Percentiles rank a stretch among this genome's conserved stretches.
phyloP scores from a whole-genome alignment of 805 yeast genomes.

The Saccharomyces kudriavzevii region DNA sequence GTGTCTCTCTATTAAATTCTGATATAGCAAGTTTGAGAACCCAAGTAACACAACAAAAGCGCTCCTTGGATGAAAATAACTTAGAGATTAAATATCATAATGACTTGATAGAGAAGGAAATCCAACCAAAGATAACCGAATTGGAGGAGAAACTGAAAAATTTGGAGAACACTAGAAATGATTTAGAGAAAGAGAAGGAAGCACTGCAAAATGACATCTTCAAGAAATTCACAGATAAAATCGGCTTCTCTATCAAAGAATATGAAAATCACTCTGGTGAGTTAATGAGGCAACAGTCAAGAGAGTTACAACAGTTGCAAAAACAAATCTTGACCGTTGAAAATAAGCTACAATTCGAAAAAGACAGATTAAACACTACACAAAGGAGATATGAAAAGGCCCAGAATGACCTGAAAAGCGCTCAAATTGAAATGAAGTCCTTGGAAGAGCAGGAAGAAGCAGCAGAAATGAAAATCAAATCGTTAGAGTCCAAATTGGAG shows the following conservation, averaged over 20 bases:
- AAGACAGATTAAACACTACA: slow-evolving; percentile 49
- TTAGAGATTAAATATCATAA: slow-evolving; percentile 47
- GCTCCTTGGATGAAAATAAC: slow-evolving; percentile 38
- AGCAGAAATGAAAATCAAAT: slow-evolving; percentile 30
- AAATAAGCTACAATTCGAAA: slow-evolving; percentile 58
- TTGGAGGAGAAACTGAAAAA: slow-evolving; percentile 19
- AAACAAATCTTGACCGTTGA: slow-evolving; percentile 54
- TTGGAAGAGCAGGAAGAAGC: slow-evolving; percentile 30
- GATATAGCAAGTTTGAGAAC: slow-evolving; percentile 39
- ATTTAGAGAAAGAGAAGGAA: slow-evolving; percentile 25
- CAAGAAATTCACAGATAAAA: slow-evolving; percentile 43
- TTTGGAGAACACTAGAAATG: slow-evolving; percentile 20
- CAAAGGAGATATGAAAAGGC: slow-evolving; percentile 38
- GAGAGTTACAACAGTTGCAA: slow-evolving; percentile 52
- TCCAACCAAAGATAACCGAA: slow-evolving; percentile 18
- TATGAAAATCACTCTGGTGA: slow-evolving; percentile 66
- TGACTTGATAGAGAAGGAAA: slow-evolving; percentile 25
- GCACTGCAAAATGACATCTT: slow-evolving; percentile 41
- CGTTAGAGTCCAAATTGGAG: slow-evolving; percentile 36
- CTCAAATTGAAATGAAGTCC: slow-evolving; percentile 30
- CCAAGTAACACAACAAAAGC: slow-evolving; percentile 36
- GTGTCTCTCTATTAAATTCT: slow-evolving; percentile 42
- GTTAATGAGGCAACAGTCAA: slow-evolving; percentile 44
- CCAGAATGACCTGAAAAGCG: slow-evolving; percentile 31
- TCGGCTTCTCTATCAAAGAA: slow-evolving; percentile 53